Conservation (phyloP, 306 rosid species). For the Astragalus membranaceus region DNA sequence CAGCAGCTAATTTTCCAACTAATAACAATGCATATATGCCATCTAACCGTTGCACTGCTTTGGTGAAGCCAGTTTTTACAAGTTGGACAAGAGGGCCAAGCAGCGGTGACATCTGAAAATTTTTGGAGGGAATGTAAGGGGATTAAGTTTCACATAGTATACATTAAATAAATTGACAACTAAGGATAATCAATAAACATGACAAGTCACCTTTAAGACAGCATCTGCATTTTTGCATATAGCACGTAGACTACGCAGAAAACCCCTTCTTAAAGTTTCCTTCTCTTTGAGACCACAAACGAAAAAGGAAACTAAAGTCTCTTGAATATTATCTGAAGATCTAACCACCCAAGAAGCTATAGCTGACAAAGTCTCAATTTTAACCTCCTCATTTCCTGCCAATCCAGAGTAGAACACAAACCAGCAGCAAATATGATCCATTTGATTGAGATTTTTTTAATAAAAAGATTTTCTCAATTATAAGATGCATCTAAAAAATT, state of each 20-base stretch:
- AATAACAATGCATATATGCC: conserved; percentile 85
- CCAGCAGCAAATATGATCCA: conserved; percentile 1
- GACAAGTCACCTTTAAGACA: conserved; percentile 49
- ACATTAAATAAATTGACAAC: conserved; percentile 16
- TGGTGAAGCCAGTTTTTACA: conserved; percentile 90
- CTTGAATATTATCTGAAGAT: conserved; percentile 57
- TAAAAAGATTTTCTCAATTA: not conserved
- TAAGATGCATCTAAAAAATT: not conserved
- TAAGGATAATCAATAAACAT: conserved; percentile 16
- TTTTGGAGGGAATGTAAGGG: conserved; percentile 8
- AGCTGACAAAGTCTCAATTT: conserved; percentile 61
- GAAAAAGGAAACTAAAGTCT: conserved; percentile 54
- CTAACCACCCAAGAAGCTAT: conserved; percentile 76
- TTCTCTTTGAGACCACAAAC: conserved; percentile 93
- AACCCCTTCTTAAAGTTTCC: conserved; percentile 80
- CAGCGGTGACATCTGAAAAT: conserved; percentile 57
- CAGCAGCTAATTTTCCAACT: conserved; percentile 75
- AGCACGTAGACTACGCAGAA: conserved; percentile 59
- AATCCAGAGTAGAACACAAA: conserved; percentile 16
- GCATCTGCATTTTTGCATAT: conserved; percentile 65
- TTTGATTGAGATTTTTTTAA: not conserved
- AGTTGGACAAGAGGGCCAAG: conserved; percentile 78
- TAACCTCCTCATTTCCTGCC: conserved; percentile 94
- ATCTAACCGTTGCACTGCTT: conserved; percentile 90
- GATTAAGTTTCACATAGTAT: conserved; percentile 1